A percentile compares a stretch with the other conserved stretches of the same genome.
These are phyloP conservation scores for Colletotrichum ledebouriae DNA, from an alignment of 2,329 filamentous ascomycete genomes.

Conservation along the genomic window DNA sequence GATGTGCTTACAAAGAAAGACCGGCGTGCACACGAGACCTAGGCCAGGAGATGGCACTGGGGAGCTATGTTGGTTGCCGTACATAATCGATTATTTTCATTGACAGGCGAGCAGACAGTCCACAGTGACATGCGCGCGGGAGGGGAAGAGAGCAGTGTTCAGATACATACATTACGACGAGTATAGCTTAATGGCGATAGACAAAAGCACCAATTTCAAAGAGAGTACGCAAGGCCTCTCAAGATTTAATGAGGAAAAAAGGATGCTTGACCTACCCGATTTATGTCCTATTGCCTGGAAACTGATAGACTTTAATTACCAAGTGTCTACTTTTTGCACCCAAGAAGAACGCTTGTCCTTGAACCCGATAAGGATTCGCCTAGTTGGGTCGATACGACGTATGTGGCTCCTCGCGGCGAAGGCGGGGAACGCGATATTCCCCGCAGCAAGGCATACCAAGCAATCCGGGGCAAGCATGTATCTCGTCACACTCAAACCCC, in stretches of 20 bases:
- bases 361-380: slow-evolving; percentile 21
- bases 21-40: background rate
- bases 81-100: slow-evolving; percentile 31
- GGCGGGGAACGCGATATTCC: slow-evolving; percentile 3
- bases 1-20: slow-evolving; percentile 6
- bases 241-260: background rate
- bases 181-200: slow-evolving; percentile 19
- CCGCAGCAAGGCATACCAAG: slow-evolving; percentile 11
- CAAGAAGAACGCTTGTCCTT: background rate
- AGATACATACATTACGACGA: slow-evolving; percentile 1
- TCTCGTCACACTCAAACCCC: background rate
- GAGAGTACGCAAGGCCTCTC: background rate
- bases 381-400: slow-evolving; percentile 22
- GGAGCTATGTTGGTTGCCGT: slow-evolving; percentile 15
- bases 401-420: slow-evolving; percentile 13
- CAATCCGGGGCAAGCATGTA: slow-evolving; percentile 7
- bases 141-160: background rate
- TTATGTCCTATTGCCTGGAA: background rate
- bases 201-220: slow-evolving; percentile 25
- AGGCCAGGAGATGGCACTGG: slow-evolving; percentile 6
- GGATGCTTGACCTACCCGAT: background rate
- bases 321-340: background rate
- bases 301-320: too few relatives aligned
- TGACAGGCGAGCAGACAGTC: slow-evolving; percentile 11
- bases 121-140: background rate